These are phyloP conservation scores for Apiospora marii DNA, from an alignment of 2,329 filamentous ascomycete species.

Conservation along the genomic window DNA sequence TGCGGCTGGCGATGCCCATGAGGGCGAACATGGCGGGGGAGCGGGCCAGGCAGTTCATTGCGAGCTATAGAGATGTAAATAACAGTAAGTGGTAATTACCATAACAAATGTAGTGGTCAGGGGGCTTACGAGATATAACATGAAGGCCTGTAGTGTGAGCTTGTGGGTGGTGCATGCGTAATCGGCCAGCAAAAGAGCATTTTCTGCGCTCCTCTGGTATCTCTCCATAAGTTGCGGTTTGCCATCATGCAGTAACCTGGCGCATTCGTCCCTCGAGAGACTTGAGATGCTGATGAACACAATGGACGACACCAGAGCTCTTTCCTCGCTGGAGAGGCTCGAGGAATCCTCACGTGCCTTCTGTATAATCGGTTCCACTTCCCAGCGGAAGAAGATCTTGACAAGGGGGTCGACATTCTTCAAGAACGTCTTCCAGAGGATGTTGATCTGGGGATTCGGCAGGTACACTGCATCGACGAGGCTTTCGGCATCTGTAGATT, in stretches of 20 bases:
- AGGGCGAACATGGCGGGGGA: slow-evolving; percentile 19
- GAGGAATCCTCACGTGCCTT: not conserved
- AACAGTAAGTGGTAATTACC: not conserved
- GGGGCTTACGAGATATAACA: slow-evolving; percentile 21
- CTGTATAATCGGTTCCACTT: slow-evolving; percentile 8
- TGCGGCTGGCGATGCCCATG: slow-evolving; percentile 26
- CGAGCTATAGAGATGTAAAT: not conserved
- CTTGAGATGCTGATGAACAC: not conserved
- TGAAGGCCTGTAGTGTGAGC: slow-evolving; percentile 22
- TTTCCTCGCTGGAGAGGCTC: not conserved
- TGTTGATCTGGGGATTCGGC: not conserved
- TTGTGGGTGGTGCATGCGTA: slow-evolving; percentile 8
- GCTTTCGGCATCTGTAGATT: not conserved
- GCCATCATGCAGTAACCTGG: not conserved
- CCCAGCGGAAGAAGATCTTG: slow-evolving; percentile 12
- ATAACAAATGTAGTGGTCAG: not conserved
- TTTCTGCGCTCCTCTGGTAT: slow-evolving; percentile 2
- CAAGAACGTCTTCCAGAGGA: not conserved
- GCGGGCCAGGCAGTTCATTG: slow-evolving; percentile 3
- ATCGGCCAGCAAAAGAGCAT: slow-evolving; percentile 13
- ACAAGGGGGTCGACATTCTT: slow-evolving; percentile 11
- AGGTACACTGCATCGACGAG: not conserved
- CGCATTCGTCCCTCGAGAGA: not conserved
- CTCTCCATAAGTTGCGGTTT: slow-evolving; percentile 1
- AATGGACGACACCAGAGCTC: not conserved